phyloP scores from a whole-genome alignment of 177 flowering plant species.

The Tripterygium wilfordii region DNA sequence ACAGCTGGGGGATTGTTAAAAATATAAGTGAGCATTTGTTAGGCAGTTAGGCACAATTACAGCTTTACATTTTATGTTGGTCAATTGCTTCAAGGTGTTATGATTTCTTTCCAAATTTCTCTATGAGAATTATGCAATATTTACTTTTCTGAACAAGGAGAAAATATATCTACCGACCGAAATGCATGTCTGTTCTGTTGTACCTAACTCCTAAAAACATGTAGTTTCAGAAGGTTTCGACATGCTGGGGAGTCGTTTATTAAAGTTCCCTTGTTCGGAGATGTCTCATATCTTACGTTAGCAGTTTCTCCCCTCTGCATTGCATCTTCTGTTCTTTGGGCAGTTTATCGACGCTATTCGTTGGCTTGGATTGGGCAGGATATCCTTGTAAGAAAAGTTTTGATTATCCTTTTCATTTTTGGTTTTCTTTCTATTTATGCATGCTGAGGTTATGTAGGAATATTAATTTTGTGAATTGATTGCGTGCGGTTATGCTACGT shows the following conservation, averaged over 20 bases:
- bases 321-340: slow-evolving; percentile 86
- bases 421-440: background rate
- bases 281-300: slow-evolving; percentile 78
- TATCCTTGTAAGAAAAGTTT: slow-evolving; percentile 71
- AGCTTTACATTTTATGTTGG: no score
- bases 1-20: no score
- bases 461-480: no score
- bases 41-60: no score
- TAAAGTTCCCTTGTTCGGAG: slow-evolving; percentile 85
- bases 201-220: slow-evolving; percentile 18
- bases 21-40: no score
- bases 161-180: no score
- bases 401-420: background rate
- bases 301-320: slow-evolving; percentile 95
- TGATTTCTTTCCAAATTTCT: background rate
- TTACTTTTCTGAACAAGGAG: no score
- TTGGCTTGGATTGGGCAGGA: slow-evolving; percentile 99
- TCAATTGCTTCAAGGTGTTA: no score
- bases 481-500: no score
- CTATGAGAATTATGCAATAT: no score
- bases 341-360: slow-evolving; percentile 50
- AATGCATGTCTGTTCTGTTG: no score
- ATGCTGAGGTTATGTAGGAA: no score
- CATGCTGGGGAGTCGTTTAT: slow-evolving; percentile 64
- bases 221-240: slow-evolving; percentile 75